phyloP scores from a whole-genome alignment of 805 yeast genomes.

The Teunomyces kruisii region DNA sequence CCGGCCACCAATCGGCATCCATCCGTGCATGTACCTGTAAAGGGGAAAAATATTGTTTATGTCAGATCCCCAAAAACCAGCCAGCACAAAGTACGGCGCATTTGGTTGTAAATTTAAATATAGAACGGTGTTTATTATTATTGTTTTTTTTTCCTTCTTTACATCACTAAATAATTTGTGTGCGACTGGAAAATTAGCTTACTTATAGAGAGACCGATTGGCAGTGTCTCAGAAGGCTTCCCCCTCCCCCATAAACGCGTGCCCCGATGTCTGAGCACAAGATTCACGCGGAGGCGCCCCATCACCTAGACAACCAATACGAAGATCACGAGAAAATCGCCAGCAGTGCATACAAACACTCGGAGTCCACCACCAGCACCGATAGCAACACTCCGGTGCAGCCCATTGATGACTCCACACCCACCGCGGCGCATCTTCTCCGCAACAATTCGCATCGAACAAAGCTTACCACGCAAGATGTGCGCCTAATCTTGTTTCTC shows the following conservation, averaged over 20 bases:
- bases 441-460: conserved; percentile 15
- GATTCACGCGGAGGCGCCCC: neutral
- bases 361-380: conserved; percentile 1
- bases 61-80: neutral
- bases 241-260: neutral
- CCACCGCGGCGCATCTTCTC: neutral
- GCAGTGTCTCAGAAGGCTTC: neutral
- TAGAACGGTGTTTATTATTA: neutral
- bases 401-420: neutral
- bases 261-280: conserved; percentile 1
- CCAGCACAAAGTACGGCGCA: conserved; percentile 3
- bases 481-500: conserved; percentile 28
- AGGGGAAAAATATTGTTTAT: neutral
- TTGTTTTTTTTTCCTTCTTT: conserved; percentile 1
- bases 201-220: conserved; percentile 3
- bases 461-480: conserved; percentile 27
- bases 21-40: no score
- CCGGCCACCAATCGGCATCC: no score
- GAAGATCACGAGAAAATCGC: conserved; percentile 1
- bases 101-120: neutral
- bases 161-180: conserved; percentile 1
- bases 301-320: conserved; percentile 1
- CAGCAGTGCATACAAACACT: neutral
- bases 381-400: conserved; percentile 1
- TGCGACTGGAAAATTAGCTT: conserved; percentile 2